Percentiles rank a stretch among this genome's conserved stretches.
These are phyloP conservation scores for Peronospora destructor DNA, from an alignment of 352 stramenopile species.

Conservation along the genomic window DNA sequence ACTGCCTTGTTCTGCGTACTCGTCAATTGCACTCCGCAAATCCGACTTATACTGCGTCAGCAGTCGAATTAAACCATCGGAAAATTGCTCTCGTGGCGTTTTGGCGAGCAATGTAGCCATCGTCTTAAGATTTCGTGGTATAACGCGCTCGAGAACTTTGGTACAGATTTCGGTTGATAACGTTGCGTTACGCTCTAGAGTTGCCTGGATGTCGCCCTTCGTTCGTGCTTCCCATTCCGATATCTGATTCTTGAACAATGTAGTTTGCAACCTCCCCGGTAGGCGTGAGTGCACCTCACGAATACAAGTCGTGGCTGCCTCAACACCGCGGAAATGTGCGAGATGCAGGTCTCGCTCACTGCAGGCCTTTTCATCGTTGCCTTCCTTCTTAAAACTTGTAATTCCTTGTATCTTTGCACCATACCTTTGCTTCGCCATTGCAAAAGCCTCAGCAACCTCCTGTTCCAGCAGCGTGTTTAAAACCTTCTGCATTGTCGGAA, in stretches of 20 bases:
- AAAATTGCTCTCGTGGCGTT: constrained; percentile 41
- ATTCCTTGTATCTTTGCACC: constrained; percentile 9
- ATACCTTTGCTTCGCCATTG: constrained; percentile 24
- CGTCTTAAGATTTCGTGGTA: constrained; percentile 36
- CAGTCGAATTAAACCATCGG: constrained; percentile 38
- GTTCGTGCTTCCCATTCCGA: constrained; percentile 18
- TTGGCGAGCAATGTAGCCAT: constrained; percentile 31
- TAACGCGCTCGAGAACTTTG: constrained; percentile 20
- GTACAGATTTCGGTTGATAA: constrained; percentile 16
- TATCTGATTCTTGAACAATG: constrained; percentile 27
- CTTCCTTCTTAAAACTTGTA: not conserved
- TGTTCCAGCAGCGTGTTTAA: constrained; percentile 38
- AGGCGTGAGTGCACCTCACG: constrained; percentile 19
- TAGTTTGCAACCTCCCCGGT: constrained; percentile 28
- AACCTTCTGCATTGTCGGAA: constrained; percentile 44
- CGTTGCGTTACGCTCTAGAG: constrained; percentile 10
- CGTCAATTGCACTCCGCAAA: constrained; percentile 31
- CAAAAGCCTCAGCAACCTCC: constrained; percentile 30
- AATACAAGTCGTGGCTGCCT: constrained; percentile 23
- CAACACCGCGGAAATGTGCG: constrained; percentile 26
- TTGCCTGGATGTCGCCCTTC: constrained; percentile 14
- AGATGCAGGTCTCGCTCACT: constrained; percentile 22
- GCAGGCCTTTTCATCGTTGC: not conserved
- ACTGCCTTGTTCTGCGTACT: constrained; percentile 31
- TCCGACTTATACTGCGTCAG: constrained; percentile 60